Conservation (phyloP, 1,139 yeast species). For the Taphrina betulina region DNA sequence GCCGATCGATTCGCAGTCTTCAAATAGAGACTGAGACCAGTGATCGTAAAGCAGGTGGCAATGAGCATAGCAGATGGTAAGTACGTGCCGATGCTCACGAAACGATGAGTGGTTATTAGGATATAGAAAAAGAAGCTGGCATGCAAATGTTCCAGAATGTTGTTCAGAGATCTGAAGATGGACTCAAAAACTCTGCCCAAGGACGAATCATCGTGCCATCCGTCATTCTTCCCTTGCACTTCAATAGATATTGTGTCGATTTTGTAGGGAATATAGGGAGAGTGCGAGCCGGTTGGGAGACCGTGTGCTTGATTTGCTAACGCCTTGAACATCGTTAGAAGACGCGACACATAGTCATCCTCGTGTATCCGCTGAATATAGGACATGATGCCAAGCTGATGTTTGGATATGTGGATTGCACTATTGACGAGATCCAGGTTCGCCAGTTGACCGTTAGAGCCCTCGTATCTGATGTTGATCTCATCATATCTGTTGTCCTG, state of each 20-base stretch:
- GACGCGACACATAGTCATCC: constrained; percentile 49
- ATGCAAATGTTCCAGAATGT: constrained; percentile 90
- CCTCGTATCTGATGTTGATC: constrained; percentile 76
- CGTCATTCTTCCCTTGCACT: constrained; percentile 54
- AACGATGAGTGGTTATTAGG: constrained; percentile 69
- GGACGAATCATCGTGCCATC: constrained; percentile 70
- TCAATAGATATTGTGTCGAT: constrained; percentile 82
- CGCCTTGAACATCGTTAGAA: constrained; percentile 62
- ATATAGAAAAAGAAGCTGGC: constrained; percentile 94
- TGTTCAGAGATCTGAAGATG: constrained; percentile 82
- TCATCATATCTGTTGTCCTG: constrained; percentile 66
- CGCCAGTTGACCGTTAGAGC: constrained; percentile 92
- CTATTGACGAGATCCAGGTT: constrained; percentile 85
- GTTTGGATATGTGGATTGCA: constrained; percentile 66
- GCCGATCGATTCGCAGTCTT: constrained; percentile 1
- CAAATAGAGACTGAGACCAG: constrained; percentile 54
- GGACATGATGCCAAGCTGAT: constrained; percentile 65
- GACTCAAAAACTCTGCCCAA: constrained; percentile 90
- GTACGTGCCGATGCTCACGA: constrained; percentile 92
- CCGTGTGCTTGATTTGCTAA: constrained; percentile 66
- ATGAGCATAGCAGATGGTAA: constrained; percentile 79
- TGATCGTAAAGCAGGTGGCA: constrained; percentile 68
- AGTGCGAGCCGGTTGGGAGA: constrained; percentile 43
- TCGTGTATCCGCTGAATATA: constrained; percentile 60
- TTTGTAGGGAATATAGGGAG: constrained; percentile 36